Percentiles rank a stretch among this genome's conserved stretches.
Conservation (phyloP, 2,329 filamentous ascomycete genomes). For the Cladosporium austrohemisphaericum region DNA sequence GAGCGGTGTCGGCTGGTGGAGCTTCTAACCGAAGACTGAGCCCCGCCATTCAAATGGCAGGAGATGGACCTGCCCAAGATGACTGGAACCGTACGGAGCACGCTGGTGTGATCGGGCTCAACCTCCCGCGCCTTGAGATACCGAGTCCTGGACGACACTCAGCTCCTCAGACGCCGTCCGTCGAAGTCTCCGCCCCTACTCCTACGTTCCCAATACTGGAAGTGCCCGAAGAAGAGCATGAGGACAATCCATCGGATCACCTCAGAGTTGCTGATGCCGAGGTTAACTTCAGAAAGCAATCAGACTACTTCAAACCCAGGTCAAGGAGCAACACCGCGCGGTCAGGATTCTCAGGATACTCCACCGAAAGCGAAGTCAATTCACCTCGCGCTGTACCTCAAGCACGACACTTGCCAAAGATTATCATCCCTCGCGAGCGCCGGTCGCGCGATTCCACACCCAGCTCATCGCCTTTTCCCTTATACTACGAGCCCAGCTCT, state of each 20-base stretch:
- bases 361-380: slow-evolving; percentile 6
- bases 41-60: slow-evolving; percentile 24
- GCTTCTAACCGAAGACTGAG: slow-evolving; percentile 47
- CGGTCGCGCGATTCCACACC: slow-evolving; percentile 38
- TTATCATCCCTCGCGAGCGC: slow-evolving; percentile 37
- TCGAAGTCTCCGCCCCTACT: slow-evolving; percentile 11
- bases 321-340: slow-evolving; percentile 5
- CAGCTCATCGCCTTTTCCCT: slow-evolving; percentile 61
- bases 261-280: slow-evolving; percentile 6
- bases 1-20: slow-evolving; percentile 59
- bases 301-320: slow-evolving; percentile 2
- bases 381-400: slow-evolving; percentile 27
- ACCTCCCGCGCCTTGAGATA: slow-evolving; percentile 3
- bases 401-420: slow-evolving; percentile 37
- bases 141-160: slow-evolving; percentile 10
- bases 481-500: slow-evolving; percentile 52
- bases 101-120: slow-evolving; percentile 4
- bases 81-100: slow-evolving; percentile 6
- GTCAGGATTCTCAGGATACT: slow-evolving; percentile 1
- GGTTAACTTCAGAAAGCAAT: neutral
- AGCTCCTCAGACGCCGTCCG: slow-evolving; percentile 4
- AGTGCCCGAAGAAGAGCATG: slow-evolving; percentile 8
- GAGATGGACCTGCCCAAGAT: neutral
- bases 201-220: slow-evolving; percentile 8
- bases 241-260: slow-evolving; percentile 1